A percentile compares a stretch with the other conserved stretches of the same genome.
phyloP scores from a whole-genome alignment of 441 rosid genomes.

The Gossypium armourianum region DNA sequence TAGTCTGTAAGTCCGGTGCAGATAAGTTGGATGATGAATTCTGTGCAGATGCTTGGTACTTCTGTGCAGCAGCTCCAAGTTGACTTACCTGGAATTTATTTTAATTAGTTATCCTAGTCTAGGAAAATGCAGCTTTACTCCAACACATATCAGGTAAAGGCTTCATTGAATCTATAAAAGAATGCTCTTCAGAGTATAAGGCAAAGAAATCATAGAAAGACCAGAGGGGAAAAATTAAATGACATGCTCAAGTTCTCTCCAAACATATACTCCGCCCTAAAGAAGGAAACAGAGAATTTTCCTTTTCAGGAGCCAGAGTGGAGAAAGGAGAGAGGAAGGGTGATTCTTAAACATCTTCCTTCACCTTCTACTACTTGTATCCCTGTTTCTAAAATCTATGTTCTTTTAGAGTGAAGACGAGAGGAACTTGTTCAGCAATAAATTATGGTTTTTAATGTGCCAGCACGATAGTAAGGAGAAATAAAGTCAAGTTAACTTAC shows the following conservation, averaged over 20 bases:
- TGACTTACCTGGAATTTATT: constrained; percentile 28
- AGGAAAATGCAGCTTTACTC: not conserved
- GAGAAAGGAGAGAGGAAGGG: not conserved
- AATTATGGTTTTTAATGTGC: not conserved
- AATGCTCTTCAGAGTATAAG: not conserved
- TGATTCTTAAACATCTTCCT: not conserved
- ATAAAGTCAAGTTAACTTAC: not conserved
- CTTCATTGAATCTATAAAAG: constrained; percentile 10
- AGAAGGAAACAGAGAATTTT: not conserved
- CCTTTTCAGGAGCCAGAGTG: not conserved
- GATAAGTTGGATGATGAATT: constrained; percentile 27
- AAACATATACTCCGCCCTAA: not conserved
- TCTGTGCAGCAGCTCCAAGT: constrained; percentile 35
- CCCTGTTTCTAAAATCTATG: not conserved
- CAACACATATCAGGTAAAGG: not conserved
- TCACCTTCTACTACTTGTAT: not conserved
- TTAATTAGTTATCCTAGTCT: constrained; percentile 4
- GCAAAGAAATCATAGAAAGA: not conserved
- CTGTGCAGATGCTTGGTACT: constrained; percentile 32
- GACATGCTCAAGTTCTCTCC: not conserved
- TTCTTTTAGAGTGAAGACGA: not conserved
- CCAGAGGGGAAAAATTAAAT: not conserved
- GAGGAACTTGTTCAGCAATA: not conserved
- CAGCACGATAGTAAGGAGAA: not conserved
- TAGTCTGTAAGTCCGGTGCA: constrained; percentile 27